Evolutionary conservation across 2,329 filamentous ascomycete genomes (phyloP).

Genomic region (Whalleya microplaca): DNA sequence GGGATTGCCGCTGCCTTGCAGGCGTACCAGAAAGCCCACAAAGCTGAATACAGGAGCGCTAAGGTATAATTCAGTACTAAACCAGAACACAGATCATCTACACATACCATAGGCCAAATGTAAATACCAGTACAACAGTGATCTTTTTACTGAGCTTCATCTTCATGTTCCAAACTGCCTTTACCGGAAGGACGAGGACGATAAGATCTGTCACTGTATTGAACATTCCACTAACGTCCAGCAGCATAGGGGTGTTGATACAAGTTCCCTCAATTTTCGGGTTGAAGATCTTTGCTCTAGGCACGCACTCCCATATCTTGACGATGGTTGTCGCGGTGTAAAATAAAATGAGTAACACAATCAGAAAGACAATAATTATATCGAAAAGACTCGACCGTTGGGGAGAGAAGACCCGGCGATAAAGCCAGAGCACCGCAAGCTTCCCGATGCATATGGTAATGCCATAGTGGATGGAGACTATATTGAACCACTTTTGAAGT

Average conservation of each 20-base stretch:
- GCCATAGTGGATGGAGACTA: conserved; percentile 22
- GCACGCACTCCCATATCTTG: conserved; percentile 26
- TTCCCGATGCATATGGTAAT: conserved; percentile 25
- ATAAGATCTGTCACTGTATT: conserved; percentile 27
- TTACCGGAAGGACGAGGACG: conserved; percentile 24
- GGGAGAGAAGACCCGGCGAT: conserved; percentile 29
- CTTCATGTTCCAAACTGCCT: conserved; percentile 21
- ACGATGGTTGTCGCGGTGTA: conserved; percentile 18
- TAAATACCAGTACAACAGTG: conserved; percentile 23
- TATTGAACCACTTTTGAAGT: conserved; percentile 23
- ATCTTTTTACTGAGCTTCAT: conserved; percentile 17
- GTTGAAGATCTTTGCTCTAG: conserved; percentile 22
- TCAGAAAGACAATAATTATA: conserved; percentile 20
- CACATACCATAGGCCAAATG: conserved; percentile 20
- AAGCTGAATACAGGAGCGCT: conserved; percentile 14
- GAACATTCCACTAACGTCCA: conserved; percentile 25
- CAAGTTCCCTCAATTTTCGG: conserved; percentile 16
- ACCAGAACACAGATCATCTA: no score
- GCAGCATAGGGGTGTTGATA: conserved; percentile 8
- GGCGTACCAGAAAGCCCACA: conserved; percentile 14
- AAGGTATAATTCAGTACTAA: neutral
- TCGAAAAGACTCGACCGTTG: conserved; percentile 20
- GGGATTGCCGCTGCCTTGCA: conserved; percentile 4
- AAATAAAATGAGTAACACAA: conserved; percentile 14
- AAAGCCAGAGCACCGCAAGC: conserved; percentile 23